Percentiles rank a stretch among this genome's conserved stretches.
Conservation (phyloP, 2,329 filamentous ascomycete genomes). For the Fusarium buxicola region DNA sequence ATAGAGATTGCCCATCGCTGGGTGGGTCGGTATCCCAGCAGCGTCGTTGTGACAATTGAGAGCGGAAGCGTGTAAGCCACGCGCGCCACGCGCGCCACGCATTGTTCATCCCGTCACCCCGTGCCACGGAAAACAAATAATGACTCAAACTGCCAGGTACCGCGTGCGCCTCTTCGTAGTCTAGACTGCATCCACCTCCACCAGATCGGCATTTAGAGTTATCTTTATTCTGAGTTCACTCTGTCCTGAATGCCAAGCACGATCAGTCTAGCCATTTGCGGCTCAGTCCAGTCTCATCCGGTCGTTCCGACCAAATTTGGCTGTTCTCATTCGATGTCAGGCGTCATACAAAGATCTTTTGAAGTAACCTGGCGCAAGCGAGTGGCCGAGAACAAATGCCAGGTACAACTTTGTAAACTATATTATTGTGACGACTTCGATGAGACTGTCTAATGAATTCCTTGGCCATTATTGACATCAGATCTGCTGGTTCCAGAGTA, state of each 20-base stretch:
- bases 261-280: slow-evolving; percentile 27
- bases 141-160: slow-evolving; percentile 12
- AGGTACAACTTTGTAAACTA: slow-evolving; percentile 16
- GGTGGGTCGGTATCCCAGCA: slow-evolving; percentile 8
- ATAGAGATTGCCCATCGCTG: too few species aligned
- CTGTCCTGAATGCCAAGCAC: slow-evolving; percentile 33
- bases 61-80: slow-evolving; percentile 31
- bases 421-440: slow-evolving; percentile 8
- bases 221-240: slow-evolving; percentile 4
- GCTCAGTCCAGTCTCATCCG: neutral
- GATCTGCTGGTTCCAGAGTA: neutral
- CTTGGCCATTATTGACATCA: slow-evolving; percentile 9
- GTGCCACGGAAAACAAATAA: neutral
- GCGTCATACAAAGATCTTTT: slow-evolving; percentile 6
- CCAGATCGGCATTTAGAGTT: slow-evolving; percentile 24
- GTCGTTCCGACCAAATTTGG: neutral
- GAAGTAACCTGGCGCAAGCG: neutral
- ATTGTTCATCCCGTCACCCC: neutral
- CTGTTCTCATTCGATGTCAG: slow-evolving; percentile 6
- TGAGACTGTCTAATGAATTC: slow-evolving; percentile 13
- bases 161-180: slow-evolving; percentile 16
- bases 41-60: too few species aligned
- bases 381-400: slow-evolving; percentile 12
- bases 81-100: slow-evolving; percentile 27
- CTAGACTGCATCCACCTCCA: slow-evolving; percentile 10